phyloP scores from a whole-genome alignment of 768 basidiomycete genomes.

The Suillus plorans region DNA sequence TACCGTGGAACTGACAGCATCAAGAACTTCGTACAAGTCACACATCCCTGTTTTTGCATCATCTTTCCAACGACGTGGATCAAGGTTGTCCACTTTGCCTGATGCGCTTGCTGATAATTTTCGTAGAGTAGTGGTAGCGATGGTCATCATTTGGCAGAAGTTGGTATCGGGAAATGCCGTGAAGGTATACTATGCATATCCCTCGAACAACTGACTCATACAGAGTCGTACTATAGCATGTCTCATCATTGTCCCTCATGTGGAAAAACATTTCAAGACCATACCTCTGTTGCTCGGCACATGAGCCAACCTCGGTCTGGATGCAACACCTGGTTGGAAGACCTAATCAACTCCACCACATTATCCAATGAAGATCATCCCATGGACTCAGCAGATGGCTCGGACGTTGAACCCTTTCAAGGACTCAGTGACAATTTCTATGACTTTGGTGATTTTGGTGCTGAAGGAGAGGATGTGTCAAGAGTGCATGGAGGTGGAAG shows the following conservation, averaged over 20 bases:
- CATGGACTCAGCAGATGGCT: constrained; percentile 6
- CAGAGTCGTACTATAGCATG: neutral
- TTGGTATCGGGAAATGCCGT: neutral
- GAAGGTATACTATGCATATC: no score
- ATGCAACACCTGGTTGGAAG: neutral
- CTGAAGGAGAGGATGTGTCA: no score
- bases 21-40: neutral
- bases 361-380: neutral
- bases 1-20: neutral
- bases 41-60: neutral
- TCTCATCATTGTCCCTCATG: neutral
- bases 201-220: no score
- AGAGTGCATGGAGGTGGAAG: no score
- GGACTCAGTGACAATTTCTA: no score
- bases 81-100: neutral
- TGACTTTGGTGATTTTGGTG: no score
- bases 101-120: neutral
- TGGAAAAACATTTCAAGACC: neutral
- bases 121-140: neutral
- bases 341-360: neutral
- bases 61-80: neutral
- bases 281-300: neutral
- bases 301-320: neutral
- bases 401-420: no score
- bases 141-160: neutral